Percentiles rank a stretch among this genome's conserved stretches.
Evolutionary conservation across 495 filamentous ascomycete genomes (phyloP).

Genomic region (Cercophora newfieldiana): DNA sequence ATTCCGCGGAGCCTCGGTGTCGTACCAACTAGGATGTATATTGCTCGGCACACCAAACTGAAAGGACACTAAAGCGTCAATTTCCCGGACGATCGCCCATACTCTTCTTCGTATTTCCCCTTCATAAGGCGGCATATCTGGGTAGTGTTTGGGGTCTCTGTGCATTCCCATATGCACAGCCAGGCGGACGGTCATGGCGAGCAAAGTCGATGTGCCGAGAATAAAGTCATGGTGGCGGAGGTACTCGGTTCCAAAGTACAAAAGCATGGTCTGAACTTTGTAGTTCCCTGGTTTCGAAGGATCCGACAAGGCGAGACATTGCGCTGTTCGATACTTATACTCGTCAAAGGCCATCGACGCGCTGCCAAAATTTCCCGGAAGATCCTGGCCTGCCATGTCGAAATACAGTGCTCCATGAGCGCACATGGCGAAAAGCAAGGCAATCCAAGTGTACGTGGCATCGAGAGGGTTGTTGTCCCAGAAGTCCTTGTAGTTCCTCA

Average conservation of each 20-base stretch:
- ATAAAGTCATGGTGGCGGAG: slow-evolving; percentile 32
- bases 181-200: slow-evolving; percentile 38
- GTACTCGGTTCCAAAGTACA: slow-evolving; percentile 41
- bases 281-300: slow-evolving; percentile 44
- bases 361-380: slow-evolving; percentile 26
- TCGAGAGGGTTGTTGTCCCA: slow-evolving; percentile 28
- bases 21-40: slow-evolving; percentile 26
- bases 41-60: slow-evolving; percentile 37
- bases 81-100: slow-evolving; percentile 35
- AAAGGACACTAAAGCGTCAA: slow-evolving; percentile 29
- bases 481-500: slow-evolving; percentile 36
- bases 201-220: slow-evolving; percentile 42
- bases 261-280: slow-evolving; percentile 43
- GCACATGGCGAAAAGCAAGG: slow-evolving; percentile 35
- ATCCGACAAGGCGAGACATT: slow-evolving; percentile 40
- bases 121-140: slow-evolving; percentile 35
- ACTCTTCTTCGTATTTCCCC: slow-evolving; percentile 41
- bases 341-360: slow-evolving; percentile 25
- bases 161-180: slow-evolving; percentile 46
- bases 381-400: slow-evolving; percentile 24
- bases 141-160: slow-evolving; percentile 40
- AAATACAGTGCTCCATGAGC: slow-evolving; percentile 27
- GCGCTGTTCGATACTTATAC: slow-evolving; percentile 33
- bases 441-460: slow-evolving; percentile 30
- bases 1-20: slow-evolving; percentile 42